Evolutionary conservation across 202 grass and related monocot species (phyloP), one percentile per base, ranked within the genome.

Genomic region (Eragrostis tef): DNA sequence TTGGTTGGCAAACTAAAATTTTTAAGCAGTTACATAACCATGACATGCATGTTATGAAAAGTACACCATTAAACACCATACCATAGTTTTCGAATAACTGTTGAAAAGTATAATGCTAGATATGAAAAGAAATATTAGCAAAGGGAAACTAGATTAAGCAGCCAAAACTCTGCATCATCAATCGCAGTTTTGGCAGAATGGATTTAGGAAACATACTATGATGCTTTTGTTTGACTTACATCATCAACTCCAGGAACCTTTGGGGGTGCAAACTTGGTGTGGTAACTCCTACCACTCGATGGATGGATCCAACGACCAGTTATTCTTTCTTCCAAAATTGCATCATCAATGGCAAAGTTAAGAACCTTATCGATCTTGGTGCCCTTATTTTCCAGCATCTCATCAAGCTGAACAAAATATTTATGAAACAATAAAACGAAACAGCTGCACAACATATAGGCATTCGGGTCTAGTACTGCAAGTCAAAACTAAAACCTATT

Each of bases 271-370:
- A 90, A 96, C 73, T 92, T 96, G 50, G 90, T 81, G 71, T 96
- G 93, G 34, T 96, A 96, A 77, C 63, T 90, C 79, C 93, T 92
- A 22, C 93, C 90, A 86, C 88, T 96, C 8, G 89, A 19, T 1
- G 80, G 67, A 46, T 96, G 90, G 49, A 96, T 96, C 93, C 93
- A 92, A 26, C 90, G 90, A 11, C 93, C 86, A 85, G 93, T 96
- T 27, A 96, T 96, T 71, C 90, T 78, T 86, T 96, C 93, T 79
- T 96, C 93, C 80, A 96, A 78, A 57, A 96, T 92, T 22, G 29
- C 43, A 85, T 92, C 93, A 74, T 92, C 86, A 77, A 96, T 92
- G 49, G 88, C 88, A 70, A 96, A 96, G 48, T 92, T 95, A 9
- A 96, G 80, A 50, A 96, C 93, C 83, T 88, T 92, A 63, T 90